phyloP scores from a whole-genome alignment of 2,329 filamentous ascomycete genomes.

The Emydomyces testavorans region DNA sequence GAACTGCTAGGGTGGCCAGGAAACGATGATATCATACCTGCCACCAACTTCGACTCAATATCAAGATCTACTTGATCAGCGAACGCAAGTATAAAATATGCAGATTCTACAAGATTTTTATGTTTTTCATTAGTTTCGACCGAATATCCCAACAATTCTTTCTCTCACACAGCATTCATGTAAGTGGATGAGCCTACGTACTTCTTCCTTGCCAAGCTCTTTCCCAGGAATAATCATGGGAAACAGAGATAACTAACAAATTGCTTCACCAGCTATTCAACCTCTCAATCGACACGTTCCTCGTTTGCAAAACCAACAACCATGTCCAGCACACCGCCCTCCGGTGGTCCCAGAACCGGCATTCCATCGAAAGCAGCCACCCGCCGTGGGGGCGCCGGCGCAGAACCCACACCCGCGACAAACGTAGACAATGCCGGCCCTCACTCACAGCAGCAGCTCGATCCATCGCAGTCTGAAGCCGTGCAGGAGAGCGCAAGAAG shows the following conservation, averaged over 20 bases:
- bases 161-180: too few relatives aligned
- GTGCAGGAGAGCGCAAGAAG: neutral
- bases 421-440: constrained; percentile 4
- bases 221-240: neutral
- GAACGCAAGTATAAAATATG: neutral
- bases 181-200: too few relatives aligned
- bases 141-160: too few relatives aligned
- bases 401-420: constrained; percentile 4
- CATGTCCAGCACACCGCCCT: neutral
- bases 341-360: constrained; percentile 6
- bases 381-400: constrained; percentile 4
- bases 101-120: neutral
- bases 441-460: neutral
- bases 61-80: neutral
- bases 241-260: neutral
- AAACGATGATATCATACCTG: constrained; percentile 1
- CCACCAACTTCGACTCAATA: neutral
- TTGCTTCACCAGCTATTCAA: neutral
- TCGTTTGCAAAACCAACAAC: neutral
- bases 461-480: neutral
- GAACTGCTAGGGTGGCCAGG: too few relatives aligned
- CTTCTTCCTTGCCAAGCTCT: too few relatives aligned
- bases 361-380: constrained; percentile 8
- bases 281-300: neutral
- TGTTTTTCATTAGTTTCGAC: too few relatives aligned